Conservation (phyloP, 345 rosid species). For the Abelmoschus esculentus region DNA sequence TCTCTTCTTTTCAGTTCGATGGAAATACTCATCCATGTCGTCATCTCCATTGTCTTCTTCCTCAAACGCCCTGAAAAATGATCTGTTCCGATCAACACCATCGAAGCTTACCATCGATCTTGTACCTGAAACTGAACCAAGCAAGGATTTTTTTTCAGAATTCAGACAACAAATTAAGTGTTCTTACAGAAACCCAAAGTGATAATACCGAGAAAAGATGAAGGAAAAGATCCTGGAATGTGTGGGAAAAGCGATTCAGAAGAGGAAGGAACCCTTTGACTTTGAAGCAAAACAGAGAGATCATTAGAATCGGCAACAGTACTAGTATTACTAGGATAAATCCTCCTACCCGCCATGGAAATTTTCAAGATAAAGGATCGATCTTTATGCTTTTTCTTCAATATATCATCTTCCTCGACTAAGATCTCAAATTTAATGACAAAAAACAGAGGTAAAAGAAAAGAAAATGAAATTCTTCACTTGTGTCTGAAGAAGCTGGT, state of each 20-base stretch:
- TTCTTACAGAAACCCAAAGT: not conserved
- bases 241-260: slow-evolving; percentile 32
- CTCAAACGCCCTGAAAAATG: slow-evolving; percentile 28
- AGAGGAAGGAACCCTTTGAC: slow-evolving; percentile 30
- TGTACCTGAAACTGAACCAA: slow-evolving; percentile 22
- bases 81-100: slow-evolving; percentile 21
- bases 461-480: not conserved
- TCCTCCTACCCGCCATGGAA: slow-evolving; percentile 27
- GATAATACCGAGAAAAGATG: slow-evolving; percentile 42
- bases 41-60: slow-evolving; percentile 42
- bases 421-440: no score
- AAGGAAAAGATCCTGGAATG: slow-evolving; percentile 37
- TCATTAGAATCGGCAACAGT: slow-evolving; percentile 13
- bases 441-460: not conserved
- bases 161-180: no score
- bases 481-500: slow-evolving; percentile 82
- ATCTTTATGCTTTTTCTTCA: not conserved
- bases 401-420: slow-evolving; percentile 11
- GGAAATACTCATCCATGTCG: slow-evolving; percentile 35
- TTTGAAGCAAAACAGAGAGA: slow-evolving; percentile 36
- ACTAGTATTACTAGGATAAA: no score
- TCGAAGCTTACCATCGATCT: slow-evolving; percentile 45
- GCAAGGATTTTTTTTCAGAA: not conserved
- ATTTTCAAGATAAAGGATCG: not conserved
- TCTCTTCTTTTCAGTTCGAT: slow-evolving; percentile 45